Evolutionary conservation across 371 early-diverging fungal genomes (phyloP).

Genomic region (Mucor lusitanicus): DNA sequence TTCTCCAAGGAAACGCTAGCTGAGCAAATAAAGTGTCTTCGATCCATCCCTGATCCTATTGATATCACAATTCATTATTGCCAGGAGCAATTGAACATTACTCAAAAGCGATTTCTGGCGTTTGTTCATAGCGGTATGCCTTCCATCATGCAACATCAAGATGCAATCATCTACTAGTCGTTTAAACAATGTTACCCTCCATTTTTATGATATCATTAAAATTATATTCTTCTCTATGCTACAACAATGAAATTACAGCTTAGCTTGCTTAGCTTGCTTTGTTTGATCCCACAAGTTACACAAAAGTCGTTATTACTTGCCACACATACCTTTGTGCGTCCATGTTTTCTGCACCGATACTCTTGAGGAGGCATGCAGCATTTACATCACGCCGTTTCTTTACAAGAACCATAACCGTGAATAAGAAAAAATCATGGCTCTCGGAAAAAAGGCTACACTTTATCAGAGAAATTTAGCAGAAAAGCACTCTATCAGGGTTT

Average conservation of each 20-base stretch:
- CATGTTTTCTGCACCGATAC: neutral
- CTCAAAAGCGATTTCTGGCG: constrained; percentile 10
- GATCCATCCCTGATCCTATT: constrained; percentile 3
- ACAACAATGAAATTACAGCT: neutral
- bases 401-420: too few relatives aligned
- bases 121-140: constrained; percentile 11
- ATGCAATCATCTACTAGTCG: neutral
- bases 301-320: neutral
- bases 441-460: too few relatives aligned
- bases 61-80: constrained; percentile 9
- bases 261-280: neutral
- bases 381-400: neutral
- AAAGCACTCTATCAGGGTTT: neutral
- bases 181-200: neutral
- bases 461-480: too few relatives aligned
- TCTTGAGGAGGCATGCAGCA: neutral
- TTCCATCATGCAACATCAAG: constrained; percentile 4
- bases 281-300: neutral
- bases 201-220: neutral
- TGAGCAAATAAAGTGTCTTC: constrained; percentile 5
- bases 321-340: neutral
- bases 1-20: constrained; percentile 11
- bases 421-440: too few relatives aligned
- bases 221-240: neutral
- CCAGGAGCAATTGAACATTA: constrained; percentile 6